Percentiles rank a stretch among this genome's conserved stretches.
Conservation (phyloP, 2,329 filamentous ascomycete genomes). For the Aspergillus luchuensis region DNA sequence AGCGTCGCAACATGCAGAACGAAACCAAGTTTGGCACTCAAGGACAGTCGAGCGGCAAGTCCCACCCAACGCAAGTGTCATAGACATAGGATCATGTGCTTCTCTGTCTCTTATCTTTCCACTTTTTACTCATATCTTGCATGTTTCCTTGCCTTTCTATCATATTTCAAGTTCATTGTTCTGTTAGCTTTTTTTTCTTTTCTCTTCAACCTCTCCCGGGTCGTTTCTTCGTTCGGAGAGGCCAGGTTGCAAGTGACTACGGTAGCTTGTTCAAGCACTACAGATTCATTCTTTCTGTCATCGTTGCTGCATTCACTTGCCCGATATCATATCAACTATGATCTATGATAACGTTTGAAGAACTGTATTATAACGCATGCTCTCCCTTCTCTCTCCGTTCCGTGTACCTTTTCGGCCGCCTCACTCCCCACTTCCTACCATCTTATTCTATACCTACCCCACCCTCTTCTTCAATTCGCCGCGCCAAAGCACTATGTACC, state of each 20-base stretch:
- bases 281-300: neutral
- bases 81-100: slow-evolving; percentile 18
- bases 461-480: neutral
- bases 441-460: neutral
- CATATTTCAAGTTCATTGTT: neutral
- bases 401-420: neutral
- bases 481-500: neutral
- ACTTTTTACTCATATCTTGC: neutral
- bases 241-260: neutral
- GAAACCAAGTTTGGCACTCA: slow-evolving; percentile 34
- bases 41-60: slow-evolving; percentile 32
- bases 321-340: neutral
- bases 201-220: neutral
- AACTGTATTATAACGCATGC: neutral
- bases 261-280: neutral
- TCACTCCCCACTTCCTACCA: neutral
- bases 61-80: slow-evolving; percentile 34
- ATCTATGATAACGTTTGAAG: neutral
- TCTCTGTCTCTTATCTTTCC: neutral
- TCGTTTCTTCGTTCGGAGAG: neutral
- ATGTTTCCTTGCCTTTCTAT: slow-evolving; percentile 3
- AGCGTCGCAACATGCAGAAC: slow-evolving; percentile 41
- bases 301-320: neutral
- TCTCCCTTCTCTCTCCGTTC: neutral
- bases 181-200: slow-evolving; percentile 10